Base-by-base conservation (phyloP, 139 green algal species). In the Coelastrella sp. region DNA sequence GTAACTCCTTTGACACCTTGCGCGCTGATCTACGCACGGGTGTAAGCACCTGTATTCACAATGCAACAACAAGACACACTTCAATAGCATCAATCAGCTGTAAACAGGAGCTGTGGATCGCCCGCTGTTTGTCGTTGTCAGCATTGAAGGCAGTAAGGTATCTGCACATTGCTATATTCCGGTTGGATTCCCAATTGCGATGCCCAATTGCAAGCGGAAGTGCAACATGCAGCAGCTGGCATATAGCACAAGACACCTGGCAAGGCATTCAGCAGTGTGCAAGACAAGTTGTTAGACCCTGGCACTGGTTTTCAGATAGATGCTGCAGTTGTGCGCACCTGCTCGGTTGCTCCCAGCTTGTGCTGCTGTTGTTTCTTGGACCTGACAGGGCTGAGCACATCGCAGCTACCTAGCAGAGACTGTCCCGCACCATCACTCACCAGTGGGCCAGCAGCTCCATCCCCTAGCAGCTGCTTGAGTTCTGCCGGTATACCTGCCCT, bases 1-100 rank as follows among this genome's bases (percentile, higher is more conserved):
- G n/a, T 23, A 23, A 23, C 25, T 21, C 41, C 41, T 34, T 48
- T 19, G 40, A 27, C 40, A 37, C 68, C n/a, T 86, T 86, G 35
- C 80, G 67, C 2, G 80, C 66, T 7, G 80, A 86, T 15, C 80
- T 62, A 6, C 80, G 80, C 48, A 86, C 80, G 17, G 80, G 80
- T 2, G 80, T 79, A 32, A 86, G 80, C 48, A 86, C 80, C 79
- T 85, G 66, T 48, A 67, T 38, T 1, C 37, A 41, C 48, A 53
- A 37, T 25, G 38, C 35, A 34, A n/a, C 32, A 25, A 34, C 73
- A 68, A 25, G 15, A 30, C n/a, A n/a, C n/a, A n/a, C n/a, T n/a
- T n/a, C n/a, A n/a, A n/a, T n/a, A n/a, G n/a, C n/a, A n/a, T n/a
- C n/a, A n/a, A n/a, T n/a, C n/a, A n/a, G n/a, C n/a, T n/a, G n/a